Conservation (phyloP, 2,329 filamentous ascomycete genomes). For the Thelonectria rubi region DNA sequence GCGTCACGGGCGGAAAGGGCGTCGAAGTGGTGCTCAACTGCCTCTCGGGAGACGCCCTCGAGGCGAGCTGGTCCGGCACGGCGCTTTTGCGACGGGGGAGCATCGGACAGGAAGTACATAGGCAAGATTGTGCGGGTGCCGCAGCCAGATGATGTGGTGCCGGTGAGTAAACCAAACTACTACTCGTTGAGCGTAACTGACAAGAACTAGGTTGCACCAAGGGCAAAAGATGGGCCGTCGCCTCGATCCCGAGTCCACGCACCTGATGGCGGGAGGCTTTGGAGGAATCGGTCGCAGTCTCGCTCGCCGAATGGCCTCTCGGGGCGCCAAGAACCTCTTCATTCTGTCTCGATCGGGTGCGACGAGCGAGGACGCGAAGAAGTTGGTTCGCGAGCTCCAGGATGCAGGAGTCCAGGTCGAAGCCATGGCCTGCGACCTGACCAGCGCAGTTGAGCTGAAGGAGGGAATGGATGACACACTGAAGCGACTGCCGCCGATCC, state of each 20-base stretch:
- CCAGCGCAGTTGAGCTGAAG: not conserved
- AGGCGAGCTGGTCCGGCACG: constrained; percentile 38
- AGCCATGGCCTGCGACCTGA: constrained; percentile 10
- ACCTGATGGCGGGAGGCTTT: constrained; percentile 18
- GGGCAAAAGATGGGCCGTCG: not conserved
- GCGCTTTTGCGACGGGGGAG: not conserved
- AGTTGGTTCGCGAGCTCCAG: constrained; percentile 29
- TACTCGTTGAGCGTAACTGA: not conserved
- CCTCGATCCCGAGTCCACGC: not conserved
- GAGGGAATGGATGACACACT: not conserved
- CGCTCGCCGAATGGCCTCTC: constrained; percentile 16
- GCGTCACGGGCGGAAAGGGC: constrained; percentile 36
- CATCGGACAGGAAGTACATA: constrained; percentile 14
- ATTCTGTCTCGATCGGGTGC: constrained; percentile 43
- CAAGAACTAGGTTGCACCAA: not conserved
- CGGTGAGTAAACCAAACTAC: not conserved
- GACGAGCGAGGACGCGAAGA: constrained; percentile 29
- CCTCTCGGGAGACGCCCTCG: constrained; percentile 39
- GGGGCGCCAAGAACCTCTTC: constrained; percentile 38
- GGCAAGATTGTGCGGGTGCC: constrained; percentile 22
- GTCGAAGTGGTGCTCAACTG: constrained; percentile 45
- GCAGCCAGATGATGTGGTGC: constrained; percentile 6
- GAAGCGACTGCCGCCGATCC: constrained; percentile 5
- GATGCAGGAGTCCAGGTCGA: not conserved
- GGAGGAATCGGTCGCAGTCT: constrained; percentile 21